A percentile compares a stretch with the other conserved stretches of the same genome.
Conservation (phyloP, 78 protist genomes). For the Dictyostelium intermedium region DNA sequence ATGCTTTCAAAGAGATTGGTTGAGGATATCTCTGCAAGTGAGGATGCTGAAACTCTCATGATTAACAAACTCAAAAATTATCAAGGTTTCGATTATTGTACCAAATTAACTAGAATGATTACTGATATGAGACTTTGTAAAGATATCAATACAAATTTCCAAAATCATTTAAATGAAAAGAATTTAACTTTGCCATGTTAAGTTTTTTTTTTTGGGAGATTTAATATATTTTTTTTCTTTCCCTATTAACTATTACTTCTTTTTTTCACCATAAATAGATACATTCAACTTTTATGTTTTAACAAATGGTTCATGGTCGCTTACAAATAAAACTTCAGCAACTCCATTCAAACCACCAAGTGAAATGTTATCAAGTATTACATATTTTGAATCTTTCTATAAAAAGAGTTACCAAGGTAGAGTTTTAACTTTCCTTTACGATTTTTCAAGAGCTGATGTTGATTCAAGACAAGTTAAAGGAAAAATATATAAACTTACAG, state of each 20-base stretch:
- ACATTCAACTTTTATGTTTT: slow-evolving; percentile 88
- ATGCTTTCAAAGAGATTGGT: slow-evolving; percentile 72
- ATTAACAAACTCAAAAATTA: slow-evolving; percentile 77
- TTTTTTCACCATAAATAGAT: background rate
- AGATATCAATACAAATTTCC: slow-evolving; percentile 77
- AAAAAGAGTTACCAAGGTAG: slow-evolving; percentile 88
- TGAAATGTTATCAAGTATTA: slow-evolving; percentile 63
- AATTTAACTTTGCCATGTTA: slow-evolving; percentile 54
- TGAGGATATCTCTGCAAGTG: slow-evolving; percentile 75
- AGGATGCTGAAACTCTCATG: slow-evolving; percentile 82
- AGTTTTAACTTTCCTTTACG: slow-evolving; percentile 85
- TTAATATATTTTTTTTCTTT: background rate
- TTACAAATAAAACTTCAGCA: background rate
- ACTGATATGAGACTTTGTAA: slow-evolving; percentile 89
- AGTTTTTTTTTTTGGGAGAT: too few relatives aligned
- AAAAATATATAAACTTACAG: slow-evolving; percentile 59
- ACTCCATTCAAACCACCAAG: slow-evolving; percentile 76
- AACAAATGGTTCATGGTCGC: slow-evolving; percentile 94
- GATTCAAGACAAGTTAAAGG: slow-evolving; percentile 74
- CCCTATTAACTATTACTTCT: background rate
- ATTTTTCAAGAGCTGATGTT: slow-evolving; percentile 92
- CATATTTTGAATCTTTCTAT: slow-evolving; percentile 86
- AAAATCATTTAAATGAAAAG: slow-evolving; percentile 52
- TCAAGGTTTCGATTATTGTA: slow-evolving; percentile 76
- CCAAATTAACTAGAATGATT: slow-evolving; percentile 90